Evolutionary conservation across 805 yeast species (phyloP).

Genomic region (Lipomyces lipofer): DNA sequence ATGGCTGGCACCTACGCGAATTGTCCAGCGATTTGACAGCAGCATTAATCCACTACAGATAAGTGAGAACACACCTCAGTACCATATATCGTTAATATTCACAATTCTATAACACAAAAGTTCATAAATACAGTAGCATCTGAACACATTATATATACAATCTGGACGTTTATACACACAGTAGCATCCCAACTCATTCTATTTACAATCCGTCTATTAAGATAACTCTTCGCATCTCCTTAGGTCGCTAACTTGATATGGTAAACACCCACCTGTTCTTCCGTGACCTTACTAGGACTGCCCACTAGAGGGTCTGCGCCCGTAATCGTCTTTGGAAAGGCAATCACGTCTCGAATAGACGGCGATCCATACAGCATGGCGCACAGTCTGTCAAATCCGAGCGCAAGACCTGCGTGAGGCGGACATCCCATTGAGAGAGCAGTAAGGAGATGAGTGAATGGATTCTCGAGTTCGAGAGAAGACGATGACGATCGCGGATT

Average conservation of each 20-base stretch:
- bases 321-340: slow-evolving; percentile 89
- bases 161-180: too few relatives aligned
- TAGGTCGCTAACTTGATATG: slow-evolving; percentile 41
- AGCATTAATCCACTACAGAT: too few relatives aligned
- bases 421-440: slow-evolving; percentile 93
- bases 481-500: background rate
- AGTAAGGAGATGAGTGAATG: slow-evolving; percentile 82
- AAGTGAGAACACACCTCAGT: too few relatives aligned
- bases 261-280: slow-evolving; percentile 55
- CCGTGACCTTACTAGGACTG: slow-evolving; percentile 70
- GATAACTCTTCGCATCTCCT: too few relatives aligned
- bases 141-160: too few relatives aligned
- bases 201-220: too few relatives aligned
- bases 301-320: slow-evolving; percentile 88
- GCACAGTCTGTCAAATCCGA: slow-evolving; percentile 90
- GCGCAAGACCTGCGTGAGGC: slow-evolving; percentile 96
- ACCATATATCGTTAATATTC: too few relatives aligned
- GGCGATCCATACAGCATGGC: slow-evolving; percentile 80
- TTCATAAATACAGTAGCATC: too few relatives aligned
- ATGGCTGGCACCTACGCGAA: too few relatives aligned
- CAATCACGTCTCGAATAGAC: slow-evolving; percentile 88
- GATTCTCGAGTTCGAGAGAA: slow-evolving; percentile 49
- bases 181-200: too few relatives aligned
- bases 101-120: too few relatives aligned
- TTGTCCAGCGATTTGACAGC: too few relatives aligned